These are phyloP conservation scores for Xylaria flabelliformis DNA, from an alignment of 495 filamentous ascomycete genomes.

Conservation along the genomic window DNA sequence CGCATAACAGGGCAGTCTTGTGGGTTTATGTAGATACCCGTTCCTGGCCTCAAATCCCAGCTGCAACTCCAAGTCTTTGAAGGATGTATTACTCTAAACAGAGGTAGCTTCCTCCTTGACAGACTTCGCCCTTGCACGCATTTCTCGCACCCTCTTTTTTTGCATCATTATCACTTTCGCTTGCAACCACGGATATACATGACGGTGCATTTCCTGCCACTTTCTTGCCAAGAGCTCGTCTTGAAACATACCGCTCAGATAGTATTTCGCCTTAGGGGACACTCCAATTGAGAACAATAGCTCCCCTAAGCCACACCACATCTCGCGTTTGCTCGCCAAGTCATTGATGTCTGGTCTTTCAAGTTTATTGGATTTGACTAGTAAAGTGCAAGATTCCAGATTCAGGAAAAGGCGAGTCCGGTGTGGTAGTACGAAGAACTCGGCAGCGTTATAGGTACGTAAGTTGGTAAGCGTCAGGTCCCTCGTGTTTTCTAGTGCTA, in stretches of 20 bases:
- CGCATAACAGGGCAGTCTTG: no score
- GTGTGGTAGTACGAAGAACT: not conserved
- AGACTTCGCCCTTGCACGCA: not conserved
- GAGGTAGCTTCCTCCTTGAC: not conserved
- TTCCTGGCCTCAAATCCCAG: no score
- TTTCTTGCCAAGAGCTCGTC: not conserved
- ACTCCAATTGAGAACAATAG: not conserved
- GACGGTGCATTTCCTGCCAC: not conserved
- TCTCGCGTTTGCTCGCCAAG: not conserved
- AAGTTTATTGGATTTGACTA: not conserved
- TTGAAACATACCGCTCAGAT: not conserved
- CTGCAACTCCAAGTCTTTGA: no score
- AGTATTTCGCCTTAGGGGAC: not conserved
- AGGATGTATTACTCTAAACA: no score
- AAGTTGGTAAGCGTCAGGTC: not conserved
- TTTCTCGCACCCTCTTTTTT: not conserved
- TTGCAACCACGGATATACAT: not conserved
- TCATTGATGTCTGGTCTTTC: slow-evolving; percentile 1
- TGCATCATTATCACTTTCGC: not conserved
- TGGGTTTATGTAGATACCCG: no score
- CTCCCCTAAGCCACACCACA: not conserved
- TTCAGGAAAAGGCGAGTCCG: not conserved
- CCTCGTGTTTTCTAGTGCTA: slow-evolving; percentile 1
- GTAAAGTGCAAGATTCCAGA: not conserved
- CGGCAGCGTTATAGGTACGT: not conserved